These are phyloP conservation scores for Suhomyces pyralidae DNA, from an alignment of 805 yeast species.

Conservation along the genomic window DNA sequence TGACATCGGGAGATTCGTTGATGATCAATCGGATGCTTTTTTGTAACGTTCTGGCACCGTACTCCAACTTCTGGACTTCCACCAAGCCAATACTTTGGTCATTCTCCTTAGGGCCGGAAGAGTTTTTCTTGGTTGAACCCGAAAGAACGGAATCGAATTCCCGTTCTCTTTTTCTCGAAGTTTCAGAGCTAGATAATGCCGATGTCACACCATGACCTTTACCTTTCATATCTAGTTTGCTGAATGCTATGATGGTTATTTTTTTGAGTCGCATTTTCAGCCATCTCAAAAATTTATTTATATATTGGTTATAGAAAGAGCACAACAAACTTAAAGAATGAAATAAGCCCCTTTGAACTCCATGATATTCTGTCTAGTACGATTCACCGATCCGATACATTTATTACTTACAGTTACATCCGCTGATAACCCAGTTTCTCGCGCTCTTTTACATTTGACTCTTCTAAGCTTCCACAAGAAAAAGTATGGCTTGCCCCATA, in stretches of 20 bases:
- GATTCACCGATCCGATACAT: background rate
- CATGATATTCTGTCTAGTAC: too few relatives aligned
- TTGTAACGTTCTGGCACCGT: conserved; percentile 32
- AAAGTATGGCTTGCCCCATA: background rate
- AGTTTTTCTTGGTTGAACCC: background rate
- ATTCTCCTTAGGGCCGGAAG: background rate
- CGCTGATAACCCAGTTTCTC: background rate
- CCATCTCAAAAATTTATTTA: background rate
- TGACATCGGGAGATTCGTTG: conserved; percentile 53
- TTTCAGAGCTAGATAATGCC: background rate
- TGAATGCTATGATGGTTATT: background rate
- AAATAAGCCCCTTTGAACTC: too few relatives aligned
- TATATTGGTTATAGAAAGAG: background rate
- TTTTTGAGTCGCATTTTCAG: background rate
- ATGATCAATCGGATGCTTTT: conserved; percentile 13
- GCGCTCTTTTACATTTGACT: background rate
- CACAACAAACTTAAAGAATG: background rate
- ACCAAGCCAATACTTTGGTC: conserved; percentile 14
- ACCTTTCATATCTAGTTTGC: background rate
- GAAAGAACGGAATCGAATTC: background rate
- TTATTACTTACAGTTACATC: background rate
- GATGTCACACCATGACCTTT: conserved; percentile 4
- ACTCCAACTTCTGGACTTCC: conserved; percentile 39
- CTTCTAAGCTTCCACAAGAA: background rate
- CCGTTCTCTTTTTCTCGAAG: background rate